Evolutionary conservation across 768 basidiomycete species (phyloP), one percentile per base, ranked within the genome.

Genomic region (Boletus rex-veris): DNA sequence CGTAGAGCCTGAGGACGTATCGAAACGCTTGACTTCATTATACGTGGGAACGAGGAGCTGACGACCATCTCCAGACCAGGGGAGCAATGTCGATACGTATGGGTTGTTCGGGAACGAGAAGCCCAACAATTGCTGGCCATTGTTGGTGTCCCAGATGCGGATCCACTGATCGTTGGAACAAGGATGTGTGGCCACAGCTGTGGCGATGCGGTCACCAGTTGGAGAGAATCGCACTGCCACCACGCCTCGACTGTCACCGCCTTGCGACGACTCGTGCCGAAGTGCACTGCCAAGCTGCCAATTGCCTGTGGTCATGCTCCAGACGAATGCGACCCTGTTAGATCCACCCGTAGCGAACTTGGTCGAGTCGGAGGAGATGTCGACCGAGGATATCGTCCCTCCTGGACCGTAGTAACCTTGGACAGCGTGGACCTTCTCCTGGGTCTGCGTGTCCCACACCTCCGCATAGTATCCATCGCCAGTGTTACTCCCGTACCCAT

Each of bases 181-280:
- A 6, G 3, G 36, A 7, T 1, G 7, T n/a, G 15, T 37, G 16
- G n/a, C 39, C 18, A 8, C 4, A 15, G 28, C 28, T 9, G 40
- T 33, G 5, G 48, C 48, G 15, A 58, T 26, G n/a, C 54, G 53
- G 30, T 50, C 39, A 8, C 57, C 54, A 1, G 5, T n/a, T 0
- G 57, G 45, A 19, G 57, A 58, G 28, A 58, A 50, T 9, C 45
- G 45, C 16, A 44, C 45, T 1, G 28, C 40, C 4, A 43, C 36
- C 4, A 45, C 35, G 0, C 7, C 28, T 2, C 0, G 5, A 7
- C 18, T 16, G 0, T 45, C 28, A 24, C 1, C 1, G 24, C 5
- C 24, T 36, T 4, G 35, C 35, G 7, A 8, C 14, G 10, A 5
- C 4, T 14, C 12, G n/a, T 50, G 48, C 14, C 24, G 18, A 0